Evolutionary conservation across 768 basidiomycete species (phyloP).

Genomic region (Agaricus blazei): DNA sequence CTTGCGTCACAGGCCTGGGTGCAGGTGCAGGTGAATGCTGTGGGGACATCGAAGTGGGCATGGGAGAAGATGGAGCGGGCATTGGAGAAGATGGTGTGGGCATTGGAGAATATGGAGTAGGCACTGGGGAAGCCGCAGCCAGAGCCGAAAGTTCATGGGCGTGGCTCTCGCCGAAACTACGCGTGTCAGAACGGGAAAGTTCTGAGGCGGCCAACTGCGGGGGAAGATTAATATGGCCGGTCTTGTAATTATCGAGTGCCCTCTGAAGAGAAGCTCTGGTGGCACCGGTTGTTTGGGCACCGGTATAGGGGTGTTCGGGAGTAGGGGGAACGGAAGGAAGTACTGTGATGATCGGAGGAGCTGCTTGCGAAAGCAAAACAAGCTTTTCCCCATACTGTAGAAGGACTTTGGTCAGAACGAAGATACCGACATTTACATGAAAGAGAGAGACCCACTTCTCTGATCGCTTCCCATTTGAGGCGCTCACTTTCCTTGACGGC

Average conservation of each 20-base stretch:
- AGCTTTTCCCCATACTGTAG: constrained; percentile 78
- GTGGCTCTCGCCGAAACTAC: constrained; percentile 83
- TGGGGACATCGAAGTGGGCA: constrained; percentile 2
- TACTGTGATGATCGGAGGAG: constrained; percentile 52
- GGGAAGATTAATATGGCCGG: constrained; percentile 55
- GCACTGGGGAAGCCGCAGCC: constrained; percentile 21
- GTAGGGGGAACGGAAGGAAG: constrained; percentile 69
- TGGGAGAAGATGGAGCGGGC: constrained; percentile 14
- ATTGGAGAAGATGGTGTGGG: constrained; percentile 15
- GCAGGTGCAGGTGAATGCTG: constrained; percentile 15
- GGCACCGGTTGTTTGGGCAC: constrained; percentile 57
- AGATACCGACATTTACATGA: neutral
- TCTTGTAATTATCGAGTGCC: constrained; percentile 74
- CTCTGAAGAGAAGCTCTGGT: constrained; percentile 72
- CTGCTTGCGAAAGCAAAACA: constrained; percentile 66
- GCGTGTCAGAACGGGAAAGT: constrained; percentile 66
- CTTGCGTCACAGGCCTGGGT: constrained; percentile 12
- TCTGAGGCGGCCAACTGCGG: constrained; percentile 43
- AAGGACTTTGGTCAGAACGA: neutral
- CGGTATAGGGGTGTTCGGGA: constrained; percentile 48
- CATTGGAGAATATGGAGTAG: constrained; percentile 14
- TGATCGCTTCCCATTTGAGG: constrained; percentile 74
- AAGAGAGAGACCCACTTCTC: constrained; percentile 49
- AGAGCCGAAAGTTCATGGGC: constrained; percentile 66
- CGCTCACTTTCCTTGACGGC: constrained; percentile 71